Evolutionary conservation across 768 basidiomycete genomes (phyloP), one percentile per base, ranked within the genome.

Genomic region (Pleurotus pulmonarius): DNA sequence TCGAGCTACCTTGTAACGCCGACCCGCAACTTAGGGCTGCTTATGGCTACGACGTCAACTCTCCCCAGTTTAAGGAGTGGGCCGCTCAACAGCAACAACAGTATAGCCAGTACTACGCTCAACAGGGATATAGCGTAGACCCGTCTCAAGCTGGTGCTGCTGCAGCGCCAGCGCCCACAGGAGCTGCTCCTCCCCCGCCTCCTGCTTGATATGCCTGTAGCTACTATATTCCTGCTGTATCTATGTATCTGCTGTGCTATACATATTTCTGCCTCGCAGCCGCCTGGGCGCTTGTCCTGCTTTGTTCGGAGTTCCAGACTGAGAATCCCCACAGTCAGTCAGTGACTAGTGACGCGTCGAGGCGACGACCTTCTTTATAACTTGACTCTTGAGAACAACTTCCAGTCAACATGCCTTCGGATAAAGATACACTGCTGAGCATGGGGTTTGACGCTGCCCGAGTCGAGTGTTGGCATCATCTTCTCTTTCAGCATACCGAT

Each of bases 381-480:
- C 29, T 34, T 11, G 29, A 34, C 29, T 34, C 29, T 34, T 34
- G 9, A 34, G 29, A 34, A 34, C 34, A 59, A 52, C n/a, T 20
- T 25, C 59, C 62, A 47, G 26, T 16, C n/a, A 53, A 25, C 29
- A 81, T 82, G 79, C 75, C 78, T 53, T 75, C 78, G 61, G 90
- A 92, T 70, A 83, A 81, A 72, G 88, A 92, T 13, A 83, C 84
- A 12, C 76, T 98, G 34, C 64, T 93, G 9, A 75, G 81, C 18
- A 94, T 96, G 91, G 94, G 94, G 11, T 97, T 97, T 62, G 90
- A 94, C 59, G 66, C 80, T 20, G 82, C 83, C 13, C 83, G 94
- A 58, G 85, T 96, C 45, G 92, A 94, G 64, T 96, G 94, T 95
- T 53, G 51, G 51, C 63, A 65, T 89, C 29, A 72, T 29, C 59